phyloP scores from a whole-genome alignment of 306 rosid genomes.

The Albizia julibrissin region DNA sequence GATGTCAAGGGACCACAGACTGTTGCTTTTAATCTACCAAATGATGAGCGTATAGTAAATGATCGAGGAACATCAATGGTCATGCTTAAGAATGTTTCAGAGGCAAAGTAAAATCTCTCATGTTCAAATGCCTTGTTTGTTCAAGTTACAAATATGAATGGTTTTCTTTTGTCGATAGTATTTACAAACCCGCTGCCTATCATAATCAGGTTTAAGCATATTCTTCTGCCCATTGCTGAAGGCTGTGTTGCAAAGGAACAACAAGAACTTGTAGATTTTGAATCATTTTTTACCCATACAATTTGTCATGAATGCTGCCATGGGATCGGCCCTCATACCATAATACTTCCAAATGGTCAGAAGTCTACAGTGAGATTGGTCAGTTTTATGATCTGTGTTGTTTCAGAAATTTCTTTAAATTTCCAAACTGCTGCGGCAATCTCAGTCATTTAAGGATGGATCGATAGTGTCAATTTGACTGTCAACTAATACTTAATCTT shows the following conservation, averaged over 20 bases:
- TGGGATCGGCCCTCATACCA: slow-evolving; percentile 96
- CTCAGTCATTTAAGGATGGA: slow-evolving; percentile 7
- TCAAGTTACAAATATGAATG: slow-evolving; percentile 26
- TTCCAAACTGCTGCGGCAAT: neutral
- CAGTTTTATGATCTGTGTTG: slow-evolving; percentile 41
- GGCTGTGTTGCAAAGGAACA: slow-evolving; percentile 72
- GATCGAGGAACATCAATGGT: slow-evolving; percentile 96
- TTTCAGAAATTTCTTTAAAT: slow-evolving; percentile 17
- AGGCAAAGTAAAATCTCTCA: slow-evolving; percentile 74
- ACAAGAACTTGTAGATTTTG: slow-evolving; percentile 81
- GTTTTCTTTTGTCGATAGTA: slow-evolving; percentile 19
- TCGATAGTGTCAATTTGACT: neutral
- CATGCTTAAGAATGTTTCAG: slow-evolving; percentile 95
- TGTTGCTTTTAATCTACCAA: slow-evolving; percentile 95
- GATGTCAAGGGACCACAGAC: slow-evolving; percentile 98
- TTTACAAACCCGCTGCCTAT: slow-evolving; percentile 32
- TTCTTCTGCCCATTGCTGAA: slow-evolving; percentile 86
- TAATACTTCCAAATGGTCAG: slow-evolving; percentile 85
- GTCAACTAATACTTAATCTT: slow-evolving; percentile 14
- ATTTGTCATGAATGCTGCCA: slow-evolving; percentile 99
- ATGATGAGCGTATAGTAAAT: slow-evolving; percentile 86
- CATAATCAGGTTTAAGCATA: slow-evolving; percentile 73
- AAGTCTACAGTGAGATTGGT: slow-evolving; percentile 94
- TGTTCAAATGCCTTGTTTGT: slow-evolving; percentile 29
- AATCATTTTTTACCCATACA: slow-evolving; percentile 91